Conservation (phyloP, 345 rosid genomes). For the Firmiana major region DNA sequence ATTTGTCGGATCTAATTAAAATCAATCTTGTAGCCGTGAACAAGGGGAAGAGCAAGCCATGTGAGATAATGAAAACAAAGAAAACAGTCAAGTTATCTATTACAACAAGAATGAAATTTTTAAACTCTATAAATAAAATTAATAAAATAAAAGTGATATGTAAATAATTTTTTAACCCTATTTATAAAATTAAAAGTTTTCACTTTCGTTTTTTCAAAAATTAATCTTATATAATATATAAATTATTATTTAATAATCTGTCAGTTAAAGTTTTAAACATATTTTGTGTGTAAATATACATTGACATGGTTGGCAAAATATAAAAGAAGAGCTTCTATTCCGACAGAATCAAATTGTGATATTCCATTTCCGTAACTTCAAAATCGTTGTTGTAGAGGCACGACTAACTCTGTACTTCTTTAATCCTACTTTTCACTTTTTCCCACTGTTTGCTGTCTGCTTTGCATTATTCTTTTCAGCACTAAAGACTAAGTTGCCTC, state of each 20-base stretch:
- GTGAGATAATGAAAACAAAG: constrained; percentile 15
- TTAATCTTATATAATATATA: no score
- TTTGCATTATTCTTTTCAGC: constrained; percentile 25
- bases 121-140: no score
- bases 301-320: neutral
- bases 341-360: constrained; percentile 19
- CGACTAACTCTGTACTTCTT: neutral
- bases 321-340: neutral
- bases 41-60: neutral
- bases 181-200: no score
- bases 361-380: constrained; percentile 24
- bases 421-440: constrained; percentile 20
- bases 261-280: no score
- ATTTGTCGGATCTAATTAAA: no score
- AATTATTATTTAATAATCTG: no score
- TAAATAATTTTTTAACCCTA: no score
- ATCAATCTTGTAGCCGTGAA: neutral
- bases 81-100: no score
- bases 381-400: constrained; percentile 11
- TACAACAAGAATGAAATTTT: no score
- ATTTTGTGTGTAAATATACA: no score
- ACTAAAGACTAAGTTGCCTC: constrained; percentile 20
- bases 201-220: no score
- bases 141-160: no score
- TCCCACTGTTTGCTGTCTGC: constrained; percentile 8